Percentiles rank a stretch among this genome's conserved stretches.
Evolutionary conservation across 257 asterid species (phyloP).

Genomic region (Solanum ossicruentum): DNA sequence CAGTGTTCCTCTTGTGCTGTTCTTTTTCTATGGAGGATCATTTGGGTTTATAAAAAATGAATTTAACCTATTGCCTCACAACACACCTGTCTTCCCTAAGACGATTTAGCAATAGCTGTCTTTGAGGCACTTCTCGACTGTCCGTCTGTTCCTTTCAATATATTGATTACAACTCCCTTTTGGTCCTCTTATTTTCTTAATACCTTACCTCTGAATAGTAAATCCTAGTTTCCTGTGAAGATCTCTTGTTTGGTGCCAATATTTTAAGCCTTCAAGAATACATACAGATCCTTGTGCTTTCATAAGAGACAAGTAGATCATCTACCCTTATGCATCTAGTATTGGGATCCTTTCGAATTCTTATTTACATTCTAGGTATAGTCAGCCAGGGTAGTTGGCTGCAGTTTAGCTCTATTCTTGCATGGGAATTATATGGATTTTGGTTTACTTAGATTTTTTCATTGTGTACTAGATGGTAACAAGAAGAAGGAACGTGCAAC

Average conservation of each 20-base stretch:
- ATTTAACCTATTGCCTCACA: neutral
- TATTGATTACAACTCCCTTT: neutral
- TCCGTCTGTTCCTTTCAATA: neutral
- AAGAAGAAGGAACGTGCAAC: constrained; percentile 46
- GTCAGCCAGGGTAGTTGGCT: neutral
- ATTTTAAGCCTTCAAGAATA: neutral
- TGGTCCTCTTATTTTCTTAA: neutral
- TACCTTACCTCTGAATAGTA: neutral
- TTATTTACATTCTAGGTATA: neutral
- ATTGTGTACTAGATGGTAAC: constrained; percentile 31
- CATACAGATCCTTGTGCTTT: neutral
- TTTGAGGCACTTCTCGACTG: neutral
- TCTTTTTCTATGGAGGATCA: neutral
- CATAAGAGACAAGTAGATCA: neutral
- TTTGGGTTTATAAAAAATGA: neutral
- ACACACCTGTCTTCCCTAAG: neutral
- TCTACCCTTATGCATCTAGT: neutral
- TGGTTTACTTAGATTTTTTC: constrained; percentile 5
- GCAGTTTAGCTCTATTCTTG: neutral
- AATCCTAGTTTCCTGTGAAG: neutral
- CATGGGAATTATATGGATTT: neutral
- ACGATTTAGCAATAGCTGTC: neutral
- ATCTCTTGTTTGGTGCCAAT: neutral
- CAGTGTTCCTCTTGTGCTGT: neutral
- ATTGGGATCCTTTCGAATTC: neutral